Evolutionary conservation across 805 yeast species (phyloP), one percentile per base, ranked within the genome.

Genomic region (Cyberlindnera xylosilytica): DNA sequence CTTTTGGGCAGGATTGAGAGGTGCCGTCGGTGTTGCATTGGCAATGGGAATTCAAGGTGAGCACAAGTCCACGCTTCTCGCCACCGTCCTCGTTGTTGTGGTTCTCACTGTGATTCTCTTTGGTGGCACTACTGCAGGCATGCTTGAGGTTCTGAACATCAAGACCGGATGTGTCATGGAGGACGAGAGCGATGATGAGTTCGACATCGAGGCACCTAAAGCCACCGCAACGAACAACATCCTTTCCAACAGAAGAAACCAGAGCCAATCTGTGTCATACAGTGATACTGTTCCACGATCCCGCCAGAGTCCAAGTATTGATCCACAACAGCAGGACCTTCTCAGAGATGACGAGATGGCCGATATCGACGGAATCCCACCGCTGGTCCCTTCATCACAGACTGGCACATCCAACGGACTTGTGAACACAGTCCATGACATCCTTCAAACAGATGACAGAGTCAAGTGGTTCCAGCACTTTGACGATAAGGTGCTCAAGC

Each of bases 1-100:
- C 38, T 93, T 93, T 63, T 93, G 99, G 99, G 99, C 99, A 3
- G 99, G 99, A 4, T 71, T 93, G 43, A 75, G 99, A 59, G 99
- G 99, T 46, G 99, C 99, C 1, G 99, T 93, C 27, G 99, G 99
- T 51, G 99, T 93, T 4, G 99, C 99, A 0, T 74, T 93, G 57
- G 99, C 99, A 0, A 88, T 95, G 81, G 99, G 99, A 12, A 69
- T 93, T 31, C 96, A 87, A 65, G 99, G 98, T 47, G 97, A 91
- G 58, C 81, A 87, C 42, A 91, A 90, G 50, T 81, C 83, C 59
- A 81, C 96, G 0, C 69, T 93, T 40, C 67, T 91, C 41, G 99
- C 99, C 3, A 95, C 99, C 0, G 97, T 95, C 1, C 69, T 95
- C 33, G 98, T 95, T 12, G 98, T 91, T 19, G 99, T 93, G 10